Base-by-base conservation (phyloP, 2,329 filamentous ascomycete species). In the Zopfia rhizophila region DNA sequence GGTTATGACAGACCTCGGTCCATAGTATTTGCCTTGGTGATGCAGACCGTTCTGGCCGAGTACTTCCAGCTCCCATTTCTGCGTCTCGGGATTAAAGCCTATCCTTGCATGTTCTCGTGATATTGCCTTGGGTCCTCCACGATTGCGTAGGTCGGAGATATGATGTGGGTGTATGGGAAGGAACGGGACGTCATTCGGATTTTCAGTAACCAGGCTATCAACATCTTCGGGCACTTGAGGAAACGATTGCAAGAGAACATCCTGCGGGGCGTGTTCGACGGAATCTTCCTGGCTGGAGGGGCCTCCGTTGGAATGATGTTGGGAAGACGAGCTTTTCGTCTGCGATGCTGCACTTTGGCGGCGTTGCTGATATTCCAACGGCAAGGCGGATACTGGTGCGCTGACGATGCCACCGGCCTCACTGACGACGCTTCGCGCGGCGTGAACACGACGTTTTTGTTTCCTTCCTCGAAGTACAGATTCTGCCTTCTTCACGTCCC, bases 51-150 rank as follows among this genome's bases (percentile, higher is more conserved):
- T 91, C 52, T 77, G 72, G 24, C 84, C 83, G 37, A 84, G 75
- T 2, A 86, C 80, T 41, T 80, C 73, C 33, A 88, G 83, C 63
- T 90, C 83, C 60, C 90, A 92, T 5, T 82, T 75, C 14, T 82
- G 78, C 28, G 78, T 78, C 10, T 83, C 75, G 51, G 82, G 77
- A 60, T 89, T 88, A 72, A 86, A 92, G 33, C 82, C 76, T 56
- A 93, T 90, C 60, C 85, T 86, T 36, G 90, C 76, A 66, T 93
- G 89, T 57, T 87, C 77, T 50, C 88, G 79, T 3, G 89, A 92
- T 42, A 92, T 91, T 38, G 82, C 82, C 63, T 88, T 89, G 38
- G 88, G 89, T 3, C 83, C 81, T 49, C 84, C 83, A 36, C 82
- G 77, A 4, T 81, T 81, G 2, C 58, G 59, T 31, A 55, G 53